These are phyloP conservation scores for Coffea humblotiana DNA, from an alignment of 305 asterid species.

Conservation along the genomic window DNA sequence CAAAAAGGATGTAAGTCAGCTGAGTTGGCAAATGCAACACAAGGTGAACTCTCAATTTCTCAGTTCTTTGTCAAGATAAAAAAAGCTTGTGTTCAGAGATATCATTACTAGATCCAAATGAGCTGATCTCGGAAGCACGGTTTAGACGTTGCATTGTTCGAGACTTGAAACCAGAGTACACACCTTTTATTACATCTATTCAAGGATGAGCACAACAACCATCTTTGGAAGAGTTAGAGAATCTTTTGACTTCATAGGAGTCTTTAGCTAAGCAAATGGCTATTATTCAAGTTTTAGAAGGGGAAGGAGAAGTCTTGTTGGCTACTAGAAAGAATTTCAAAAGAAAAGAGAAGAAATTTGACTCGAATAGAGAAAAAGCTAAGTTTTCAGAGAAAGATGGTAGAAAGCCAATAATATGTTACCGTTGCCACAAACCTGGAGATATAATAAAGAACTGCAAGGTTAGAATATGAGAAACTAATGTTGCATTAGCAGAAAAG, in stretches of 20 bases:
- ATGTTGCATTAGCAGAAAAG: background rate
- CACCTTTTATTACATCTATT: background rate
- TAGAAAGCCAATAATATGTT: background rate
- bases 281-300: too few relatives aligned
- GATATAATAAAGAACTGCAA: background rate
- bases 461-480: background rate
- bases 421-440: background rate
- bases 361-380: fast-evolving
- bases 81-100: background rate
- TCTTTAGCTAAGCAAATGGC: too few relatives aligned
- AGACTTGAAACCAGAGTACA: background rate
- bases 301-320: background rate
- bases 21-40: background rate
- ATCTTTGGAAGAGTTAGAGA: background rate
- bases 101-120: background rate
- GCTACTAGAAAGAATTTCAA: background rate
- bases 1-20: background rate
- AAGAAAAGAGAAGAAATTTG: background rate
- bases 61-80: background rate
- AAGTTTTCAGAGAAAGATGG: background rate
- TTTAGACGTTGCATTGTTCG: background rate
- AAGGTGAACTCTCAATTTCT: background rate
- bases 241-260: too few relatives aligned
- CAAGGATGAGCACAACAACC: background rate
- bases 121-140: background rate